These are phyloP conservation scores for Cucurbita argyrosperma DNA, from an alignment of 306 rosid genomes.

Conservation along the genomic window DNA sequence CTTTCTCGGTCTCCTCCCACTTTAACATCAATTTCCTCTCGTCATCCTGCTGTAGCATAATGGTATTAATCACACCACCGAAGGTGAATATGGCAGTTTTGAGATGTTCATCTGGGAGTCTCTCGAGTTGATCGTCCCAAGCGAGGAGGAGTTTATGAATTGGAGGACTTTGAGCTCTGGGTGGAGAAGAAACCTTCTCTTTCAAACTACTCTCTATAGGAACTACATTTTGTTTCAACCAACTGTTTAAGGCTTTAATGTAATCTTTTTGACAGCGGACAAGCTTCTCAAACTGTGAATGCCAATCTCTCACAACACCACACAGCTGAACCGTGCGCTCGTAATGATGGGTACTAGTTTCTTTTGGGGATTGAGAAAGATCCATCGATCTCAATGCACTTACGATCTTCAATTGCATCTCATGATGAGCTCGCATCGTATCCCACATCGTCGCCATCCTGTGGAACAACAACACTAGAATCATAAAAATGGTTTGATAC, in stretches of 20 bases:
- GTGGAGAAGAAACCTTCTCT: slow-evolving; percentile 95
- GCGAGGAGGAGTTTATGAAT: slow-evolving; percentile 45
- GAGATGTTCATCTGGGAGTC: slow-evolving; percentile 68
- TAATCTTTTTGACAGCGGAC: slow-evolving; percentile 58
- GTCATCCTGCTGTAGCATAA: slow-evolving; percentile 44
- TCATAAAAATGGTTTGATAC: not conserved
- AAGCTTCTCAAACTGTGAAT: slow-evolving; percentile 24
- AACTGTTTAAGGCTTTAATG: slow-evolving; percentile 41
- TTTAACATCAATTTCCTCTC: slow-evolving; percentile 47
- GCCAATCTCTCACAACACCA: slow-evolving; percentile 62
- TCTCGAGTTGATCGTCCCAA: slow-evolving; percentile 69
- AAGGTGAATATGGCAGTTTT: slow-evolving; percentile 51
- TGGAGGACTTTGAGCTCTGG: slow-evolving; percentile 53
- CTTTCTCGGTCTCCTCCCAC: slow-evolving; percentile 66
- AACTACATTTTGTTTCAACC: slow-evolving; percentile 71
- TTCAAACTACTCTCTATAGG: slow-evolving; percentile 80
- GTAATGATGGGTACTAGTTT: slow-evolving; percentile 72
- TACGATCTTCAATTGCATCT: slow-evolving; percentile 32
- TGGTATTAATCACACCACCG: slow-evolving; percentile 45
- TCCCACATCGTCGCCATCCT: slow-evolving; percentile 93
- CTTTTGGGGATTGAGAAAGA: slow-evolving; percentile 55
- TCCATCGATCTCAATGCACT: slow-evolving; percentile 30
- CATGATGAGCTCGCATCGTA: slow-evolving; percentile 42
- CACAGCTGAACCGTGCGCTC: slow-evolving; percentile 53
- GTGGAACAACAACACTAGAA: slow-evolving; percentile 6